phyloP scores from a whole-genome alignment of 169 alveolate genomes.

The Plasmodium berghei region DNA sequence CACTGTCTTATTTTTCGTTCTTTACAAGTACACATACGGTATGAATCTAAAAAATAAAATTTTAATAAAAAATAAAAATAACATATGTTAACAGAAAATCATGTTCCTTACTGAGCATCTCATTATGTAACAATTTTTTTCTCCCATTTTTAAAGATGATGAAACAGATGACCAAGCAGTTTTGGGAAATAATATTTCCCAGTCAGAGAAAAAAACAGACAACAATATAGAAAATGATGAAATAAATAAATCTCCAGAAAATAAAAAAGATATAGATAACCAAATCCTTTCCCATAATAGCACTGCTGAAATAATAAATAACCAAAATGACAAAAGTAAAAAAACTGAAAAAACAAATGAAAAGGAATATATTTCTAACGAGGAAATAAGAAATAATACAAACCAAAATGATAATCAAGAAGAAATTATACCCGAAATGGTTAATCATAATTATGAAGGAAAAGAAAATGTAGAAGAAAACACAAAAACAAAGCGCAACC shows the following conservation, averaged over 20 bases:
- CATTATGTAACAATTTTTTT: neutral
- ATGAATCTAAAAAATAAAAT: conserved; percentile 11
- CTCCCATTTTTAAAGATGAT: neutral
- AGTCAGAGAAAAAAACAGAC: neutral
- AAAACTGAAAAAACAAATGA: conserved; percentile 23
- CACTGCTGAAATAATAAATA: neutral
- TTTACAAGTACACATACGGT: conserved; percentile 39
- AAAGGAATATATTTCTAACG: neutral
- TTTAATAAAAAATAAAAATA: neutral
- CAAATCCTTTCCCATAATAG: conserved; percentile 2
- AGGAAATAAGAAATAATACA: neutral
- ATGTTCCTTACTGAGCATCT: neutral
- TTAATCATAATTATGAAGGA: neutral
- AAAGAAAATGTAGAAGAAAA: conserved; percentile 4
- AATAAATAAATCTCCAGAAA: conserved; percentile 1
- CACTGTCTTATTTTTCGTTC: conserved; percentile 52
- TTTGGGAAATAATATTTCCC: neutral
- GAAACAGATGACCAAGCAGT: neutral
- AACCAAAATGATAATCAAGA: conserved; percentile 4
- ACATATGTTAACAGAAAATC: neutral
- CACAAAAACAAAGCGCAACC: conserved; percentile 1
- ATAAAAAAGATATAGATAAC: neutral
- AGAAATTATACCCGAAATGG: neutral
- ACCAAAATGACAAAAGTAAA: conserved; percentile 1
- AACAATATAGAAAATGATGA: neutral